Evolutionary conservation across 129 eudicot species (phyloP).

Genomic region (Helianthus annuus): HanXRQr2.0-SUNRISE NC_035440.2:9405871-9406370

Average conservation of each 20-base stretch:
- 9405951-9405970: constrained; percentile 45
- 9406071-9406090: constrained; percentile 30
- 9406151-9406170: constrained; percentile 10
- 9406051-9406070: constrained; percentile 37
- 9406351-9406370: no score
- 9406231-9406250: no score
- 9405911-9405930: constrained; percentile 34
- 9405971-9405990: constrained; percentile 39
- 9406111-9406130: constrained; percentile 32
- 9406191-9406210: no score
- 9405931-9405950: constrained; percentile 43
- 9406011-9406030: constrained; percentile 42
- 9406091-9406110: constrained; percentile 28
- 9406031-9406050: constrained; percentile 38
- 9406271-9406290: no score
- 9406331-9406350: no score
- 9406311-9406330: no score
- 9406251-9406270: no score
- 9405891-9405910: constrained; percentile 38
- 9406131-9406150: constrained; percentile 35
- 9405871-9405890: constrained; percentile 38
- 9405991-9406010: constrained; percentile 46
- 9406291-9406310: no score
- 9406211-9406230: no score
- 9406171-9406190: no score